Conservation (phyloP, 2,329 filamentous ascomycete genomes). For the Fonsecaea nubica region DNA sequence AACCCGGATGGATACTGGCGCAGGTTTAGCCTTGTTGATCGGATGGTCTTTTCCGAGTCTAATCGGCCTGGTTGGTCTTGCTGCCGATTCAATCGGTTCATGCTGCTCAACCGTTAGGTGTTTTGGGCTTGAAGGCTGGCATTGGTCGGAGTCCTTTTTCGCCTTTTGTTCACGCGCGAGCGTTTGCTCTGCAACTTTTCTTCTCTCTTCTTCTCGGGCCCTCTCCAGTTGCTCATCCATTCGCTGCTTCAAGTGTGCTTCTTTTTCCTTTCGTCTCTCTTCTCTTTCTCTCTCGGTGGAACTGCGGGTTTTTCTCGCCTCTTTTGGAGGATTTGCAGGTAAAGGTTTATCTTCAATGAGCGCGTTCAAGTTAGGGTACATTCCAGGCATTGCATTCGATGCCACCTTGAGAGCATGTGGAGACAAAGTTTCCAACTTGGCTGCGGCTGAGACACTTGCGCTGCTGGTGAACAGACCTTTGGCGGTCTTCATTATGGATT, state of each 20-base stretch:
- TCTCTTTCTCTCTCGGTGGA: constrained; percentile 62
- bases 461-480: constrained; percentile 84
- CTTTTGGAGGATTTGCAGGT: constrained; percentile 45
- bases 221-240: constrained; percentile 49
- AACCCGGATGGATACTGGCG: constrained; percentile 56
- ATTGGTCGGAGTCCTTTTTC: constrained; percentile 42
- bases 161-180: constrained; percentile 46
- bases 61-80: constrained; percentile 49
- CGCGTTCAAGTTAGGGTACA: constrained; percentile 42
- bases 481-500: constrained; percentile 86
- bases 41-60: constrained; percentile 52
- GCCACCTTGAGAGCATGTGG: constrained; percentile 47
- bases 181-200: constrained; percentile 44
- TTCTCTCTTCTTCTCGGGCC: constrained; percentile 46
- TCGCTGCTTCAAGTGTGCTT: constrained; percentile 40
- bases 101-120: constrained; percentile 35
- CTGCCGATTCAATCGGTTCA: constrained; percentile 43
- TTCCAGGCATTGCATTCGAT: constrained; percentile 40
- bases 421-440: constrained; percentile 62
- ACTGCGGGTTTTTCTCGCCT: constrained; percentile 61
- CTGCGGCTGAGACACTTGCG: constrained; percentile 63
- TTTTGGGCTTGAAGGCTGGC: constrained; percentile 39
- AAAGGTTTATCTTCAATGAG: constrained; percentile 36
- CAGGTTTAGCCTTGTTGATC: constrained; percentile 51
- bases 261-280: constrained; percentile 44